Evolutionary conservation across 2,329 filamentous ascomycete genomes (phyloP), one percentile per base, ranked within the genome.

Genomic region (Diaporthe humulicola): DNA sequence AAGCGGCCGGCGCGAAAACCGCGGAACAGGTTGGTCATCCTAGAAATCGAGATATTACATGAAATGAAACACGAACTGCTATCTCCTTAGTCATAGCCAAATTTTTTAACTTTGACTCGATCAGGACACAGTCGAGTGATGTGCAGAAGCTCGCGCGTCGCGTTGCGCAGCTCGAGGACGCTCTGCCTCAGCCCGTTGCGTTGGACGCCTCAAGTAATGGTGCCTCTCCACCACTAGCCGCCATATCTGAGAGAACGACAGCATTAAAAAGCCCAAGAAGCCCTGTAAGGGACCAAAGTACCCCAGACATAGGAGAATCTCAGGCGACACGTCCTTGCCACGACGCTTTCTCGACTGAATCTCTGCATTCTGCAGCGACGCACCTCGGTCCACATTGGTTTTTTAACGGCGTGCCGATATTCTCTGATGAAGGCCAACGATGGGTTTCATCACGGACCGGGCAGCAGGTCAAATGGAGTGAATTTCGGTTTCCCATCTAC

Each of bases 391-490:
- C 64, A 12, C 64, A 67, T 30, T 67, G 45, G 64, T 52, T 67
- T 3, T 67, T 52, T 8, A 67, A 67, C 25, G 64, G 45, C 15
- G 33, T 67, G 45, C 48, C 64, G 15, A 52, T 67, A 52, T 67
- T 67, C 33, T 67, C 45, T 22, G 45, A 52, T 38, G 14, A 52
- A 40, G 64, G 64, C 22, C 30, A 67, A n/a, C 30, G 22, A 28
- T 67, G 64, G 64, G 45, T 67, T 1, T 67, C 64, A 4, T 38
- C n/a, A 52, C 30, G 36, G 45, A 67, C 64, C 14, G 64, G 64
- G 14, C 64, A 67, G 64, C 64, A 52, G 15, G 64, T 67, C 30
- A 50, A 40, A 7, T 67, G 64, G 64, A 14, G 22, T 50, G 64
- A 67, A 36, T 52, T 38, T 4, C 64, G 33, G 5, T 28, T 38